Base-by-base conservation (phyloP, 2,329 filamentous ascomycete genomes). In the Huntiella omanensis region DNA sequence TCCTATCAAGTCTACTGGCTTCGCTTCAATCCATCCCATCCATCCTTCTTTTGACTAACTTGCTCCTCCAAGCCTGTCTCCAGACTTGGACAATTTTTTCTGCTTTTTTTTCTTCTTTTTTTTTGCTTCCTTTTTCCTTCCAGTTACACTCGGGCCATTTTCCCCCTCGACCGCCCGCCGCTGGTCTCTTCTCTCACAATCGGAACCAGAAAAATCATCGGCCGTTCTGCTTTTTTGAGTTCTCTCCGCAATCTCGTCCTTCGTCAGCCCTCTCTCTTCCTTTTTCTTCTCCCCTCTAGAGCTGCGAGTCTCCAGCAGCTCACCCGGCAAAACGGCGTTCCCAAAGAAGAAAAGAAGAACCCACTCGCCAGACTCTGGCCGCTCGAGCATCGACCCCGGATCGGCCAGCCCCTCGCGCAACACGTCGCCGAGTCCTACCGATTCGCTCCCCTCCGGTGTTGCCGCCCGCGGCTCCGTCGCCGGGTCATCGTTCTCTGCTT, bases 281-380 rank as follows among this genome's bases (percentile, higher is more conserved):
- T 46, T 43, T 40, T 33, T 41, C 13, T 42, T 41, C 35, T 43
- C 46, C 45, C 53, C 49, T 53, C 57, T 56, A 62, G 72, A 76
- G 72, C 72, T 76, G 72, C 72, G 40, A 28, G 56, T 55, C 13
- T 12, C 39, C 60, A 60, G 75, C 74, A 77, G 75, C 75, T 79
- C 75, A 64, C 69, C 22, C 61, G 67, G 71, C 75, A 80, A 70
- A 63, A 80, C 75, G 75, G 78, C 75, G 75, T 78, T 73, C 67
- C 69, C 65, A 70, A 80, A 79, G 74, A 80, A 79, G 75, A 70
- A 75, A 69, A 79, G 74, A 71, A 71, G 79, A 49, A 52, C 63
- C 57, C 69, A 66, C 55, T 64, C 62, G 58, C 59, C 62, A 49
- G 47, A 38, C 43, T 46, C 47, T 44, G 39, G 39, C 40, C 33